Evolutionary conservation across 306 rosid species (phyloP).

Genomic region (Quercus alba): DNA sequence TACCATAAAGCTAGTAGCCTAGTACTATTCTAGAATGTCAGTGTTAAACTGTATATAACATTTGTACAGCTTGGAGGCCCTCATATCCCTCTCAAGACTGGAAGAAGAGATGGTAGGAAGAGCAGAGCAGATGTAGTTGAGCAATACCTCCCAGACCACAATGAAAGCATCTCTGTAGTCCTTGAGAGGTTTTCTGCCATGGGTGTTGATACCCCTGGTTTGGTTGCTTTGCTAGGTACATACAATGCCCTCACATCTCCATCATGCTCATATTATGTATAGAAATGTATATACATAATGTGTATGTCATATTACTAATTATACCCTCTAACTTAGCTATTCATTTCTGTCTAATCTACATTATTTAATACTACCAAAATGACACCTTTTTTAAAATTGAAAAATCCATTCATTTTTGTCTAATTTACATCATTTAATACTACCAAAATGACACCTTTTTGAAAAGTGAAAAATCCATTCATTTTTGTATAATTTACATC

Average conservation of each 20-base stretch:
- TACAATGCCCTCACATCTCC: not conserved
- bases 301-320: too few species aligned
- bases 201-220: conserved; percentile 85
- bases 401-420: too few species aligned
- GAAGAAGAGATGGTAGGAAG: conserved; percentile 96
- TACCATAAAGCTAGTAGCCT: not conserved
- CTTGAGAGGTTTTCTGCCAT: conserved; percentile 82
- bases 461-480: too few species aligned
- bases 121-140: conserved; percentile 90
- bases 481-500: too few species aligned
- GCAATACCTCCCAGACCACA: conserved; percentile 91
- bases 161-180: conserved; percentile 83
- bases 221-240: conserved; percentile 86
- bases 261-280: not conserved
- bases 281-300: too few species aligned
- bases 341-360: too few species aligned
- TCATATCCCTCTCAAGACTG: conserved; percentile 73
- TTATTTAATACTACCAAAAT: too few species aligned
- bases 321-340: too few species aligned
- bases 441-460: too few species aligned
- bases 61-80: conserved; percentile 87
- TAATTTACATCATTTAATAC: too few species aligned
- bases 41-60: not conserved
- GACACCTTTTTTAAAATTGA: too few species aligned
- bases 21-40: not conserved